Base-by-base conservation (phyloP, 441 rosid genomes). In the Viola pubescens region DNA sequence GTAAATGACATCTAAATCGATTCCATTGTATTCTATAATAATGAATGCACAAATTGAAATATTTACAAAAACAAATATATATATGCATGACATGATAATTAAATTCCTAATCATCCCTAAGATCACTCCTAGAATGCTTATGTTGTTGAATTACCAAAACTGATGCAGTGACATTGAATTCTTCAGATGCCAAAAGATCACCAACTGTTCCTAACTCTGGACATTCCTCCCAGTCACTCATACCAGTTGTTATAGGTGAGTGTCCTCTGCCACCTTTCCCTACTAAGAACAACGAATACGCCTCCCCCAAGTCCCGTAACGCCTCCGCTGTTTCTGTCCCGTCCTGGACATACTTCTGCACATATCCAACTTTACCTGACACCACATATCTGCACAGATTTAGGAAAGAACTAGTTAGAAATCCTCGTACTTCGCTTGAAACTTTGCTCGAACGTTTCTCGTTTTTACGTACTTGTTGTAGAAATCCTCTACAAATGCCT, bases 151-250 rank as follows among this genome's bases (percentile, higher is more conserved):
- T 75, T 62, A 91, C 82, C 61, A 88, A 73, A 54, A 91, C 77
- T 8, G 96, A 88, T 61, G 81, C 75, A 52, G 73, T 77, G 52
- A 76, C 69, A 61, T 78, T 75, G 65, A 80, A 72, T 58, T 86
- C 88, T 3, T 85, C 58, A 7, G 91, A 88, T 68, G 91, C 88
- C 48, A 90, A 64, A 52, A 88, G 63, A 59, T 90, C 97, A 46
- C 94, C 94, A 1, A 90, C 81, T 0, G 73, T 61, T 10, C 96
- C 97, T 0, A 90, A 75, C 64, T 90, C 94, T 0, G 91, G 94
- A 61, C 96, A 86, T 67, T 90, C 94, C 48, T 90, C 96, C 96
- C 94, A 86, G 54, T 90, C 91, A 60, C 84, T 86, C 81, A 90
- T 65, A 2, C 81, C 83, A 0, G 81, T 67, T 1, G 91, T 84